phyloP scores from a whole-genome alignment of 2,329 filamentous ascomycete genomes.

The Fonsecaea nubica region DNA sequence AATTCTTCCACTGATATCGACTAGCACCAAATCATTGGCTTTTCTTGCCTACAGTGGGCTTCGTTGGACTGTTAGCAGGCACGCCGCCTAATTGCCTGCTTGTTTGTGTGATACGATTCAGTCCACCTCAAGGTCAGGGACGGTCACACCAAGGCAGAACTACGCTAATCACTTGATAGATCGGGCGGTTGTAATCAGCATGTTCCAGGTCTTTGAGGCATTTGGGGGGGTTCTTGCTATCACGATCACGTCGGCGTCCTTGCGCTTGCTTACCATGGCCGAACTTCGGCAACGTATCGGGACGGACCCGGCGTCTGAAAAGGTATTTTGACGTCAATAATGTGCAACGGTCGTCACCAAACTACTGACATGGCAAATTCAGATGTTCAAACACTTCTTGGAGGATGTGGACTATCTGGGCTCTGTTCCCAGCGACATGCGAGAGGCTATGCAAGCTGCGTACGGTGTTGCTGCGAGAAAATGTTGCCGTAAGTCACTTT shows the following conservation, averaged over 20 bases:
- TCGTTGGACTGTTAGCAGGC: neutral
- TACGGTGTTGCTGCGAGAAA: neutral
- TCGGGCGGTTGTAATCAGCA: neutral
- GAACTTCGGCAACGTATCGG: neutral
- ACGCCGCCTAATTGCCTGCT: neutral
- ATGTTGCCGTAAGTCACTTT: neutral
- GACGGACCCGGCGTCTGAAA: neutral
- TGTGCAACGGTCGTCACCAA: neutral
- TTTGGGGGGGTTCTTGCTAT: neutral
- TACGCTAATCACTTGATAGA: neutral
- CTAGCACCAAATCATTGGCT: neutral
- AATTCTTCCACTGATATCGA: neutral
- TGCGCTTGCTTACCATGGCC: neutral
- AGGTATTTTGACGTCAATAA: neutral
- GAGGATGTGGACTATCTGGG: neutral
- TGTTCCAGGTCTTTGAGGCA: neutral
- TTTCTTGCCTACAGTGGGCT: neutral
- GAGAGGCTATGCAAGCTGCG: neutral
- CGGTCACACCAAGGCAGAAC: neutral
- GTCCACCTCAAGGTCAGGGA: neutral
- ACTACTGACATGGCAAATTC: neutral
- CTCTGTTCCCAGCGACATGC: neutral
- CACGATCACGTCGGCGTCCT: neutral
- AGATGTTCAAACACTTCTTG: neutral
- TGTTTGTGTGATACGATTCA: neutral